Evolutionary conservation across 495 filamentous ascomycete genomes (phyloP), one percentile per base, ranked within the genome.

Genomic region (Extremus antarcticus): DNA sequence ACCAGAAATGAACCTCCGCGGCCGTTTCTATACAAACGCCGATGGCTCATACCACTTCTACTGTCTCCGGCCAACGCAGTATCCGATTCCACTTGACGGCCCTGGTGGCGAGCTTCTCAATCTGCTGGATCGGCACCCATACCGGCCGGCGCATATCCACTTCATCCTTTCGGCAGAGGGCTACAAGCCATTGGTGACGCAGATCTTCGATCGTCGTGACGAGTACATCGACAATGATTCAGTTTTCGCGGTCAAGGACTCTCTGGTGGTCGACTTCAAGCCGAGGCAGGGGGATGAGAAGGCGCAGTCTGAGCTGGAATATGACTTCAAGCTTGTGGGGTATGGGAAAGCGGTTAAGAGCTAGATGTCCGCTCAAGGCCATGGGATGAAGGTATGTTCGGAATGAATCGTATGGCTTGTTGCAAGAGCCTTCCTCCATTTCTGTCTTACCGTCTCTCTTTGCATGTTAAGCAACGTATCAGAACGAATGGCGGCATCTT

Each of bases 71-170:
- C 84, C 84, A 9, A 82, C 80, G 25, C 70, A 78, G 17, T 89
- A 89, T 65, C 82, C 83, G 1, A 78, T 89, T 47, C 82, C 84
- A 0, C 60, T 70, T 59, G 83, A 88, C 65, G 85, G 83, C 25
- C 73, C 77, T 29, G 76, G 70, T 3, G 72, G 75, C 47, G 68
- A 70, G 55, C 58, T 80, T 20, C 66, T 78, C 43, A 54, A 72
- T 43, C 59, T 83, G 45, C 74, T 87, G 59, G 83, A 86, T 58
- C 73, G 82, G n/a, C 81, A 90, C 67, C 85, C 86, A 19, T 86
- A 83, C 74, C 75, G 87, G 22, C 87, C 87, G 39, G 87, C 84
- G 29, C 86, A 90, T 65, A 88, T 92, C 60, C 87, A 92, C 68
- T 84, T 90, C 59, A 82, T 88, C 29, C 82, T 85, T 57, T 58